phyloP scores from a whole-genome alignment of 2,329 filamentous ascomycete species.

The Arthrobotrys sinensis region DNA sequence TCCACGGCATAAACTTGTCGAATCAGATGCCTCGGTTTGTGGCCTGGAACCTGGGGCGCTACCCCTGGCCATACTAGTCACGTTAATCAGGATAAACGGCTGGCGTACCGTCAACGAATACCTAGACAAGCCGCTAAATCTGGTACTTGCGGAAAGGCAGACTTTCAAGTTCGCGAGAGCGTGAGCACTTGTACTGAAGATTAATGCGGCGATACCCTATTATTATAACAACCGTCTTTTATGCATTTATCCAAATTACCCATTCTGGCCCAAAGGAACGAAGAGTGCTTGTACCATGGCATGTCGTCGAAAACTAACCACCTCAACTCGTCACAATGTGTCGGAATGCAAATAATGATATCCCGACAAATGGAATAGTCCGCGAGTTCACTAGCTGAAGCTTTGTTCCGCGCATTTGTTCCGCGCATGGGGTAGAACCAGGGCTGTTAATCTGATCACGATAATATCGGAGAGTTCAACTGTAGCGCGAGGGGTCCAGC shows the following conservation, averaged over 20 bases:
- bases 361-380: constrained; percentile 44
- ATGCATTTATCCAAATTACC: constrained; percentile 60
- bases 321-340: constrained; percentile 39
- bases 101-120: constrained; percentile 30
- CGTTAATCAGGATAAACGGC: constrained; percentile 57
- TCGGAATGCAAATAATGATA: constrained; percentile 41
- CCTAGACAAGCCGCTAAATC: not conserved
- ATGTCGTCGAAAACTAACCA: constrained; percentile 33
- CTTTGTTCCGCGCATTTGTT: constrained; percentile 10
- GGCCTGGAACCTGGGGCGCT: constrained; percentile 24
- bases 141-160: constrained; percentile 1
- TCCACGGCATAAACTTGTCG: constrained; percentile 22
- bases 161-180: not conserved
- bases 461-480: constrained; percentile 8
- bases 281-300: constrained; percentile 44
- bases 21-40: constrained; percentile 12
- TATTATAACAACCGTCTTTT: constrained; percentile 45
- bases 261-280: constrained; percentile 53
- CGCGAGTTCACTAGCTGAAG: not conserved
- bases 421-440: constrained; percentile 3
- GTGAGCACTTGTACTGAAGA: not conserved
- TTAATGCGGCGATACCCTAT: constrained; percentile 20
- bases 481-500: not conserved
- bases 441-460: constrained; percentile 7
- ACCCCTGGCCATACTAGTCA: constrained; percentile 31